These are phyloP conservation scores for Ochetophila trinervis DNA, from an alignment of 306 rosid genomes.

Conservation along the genomic window DNA sequence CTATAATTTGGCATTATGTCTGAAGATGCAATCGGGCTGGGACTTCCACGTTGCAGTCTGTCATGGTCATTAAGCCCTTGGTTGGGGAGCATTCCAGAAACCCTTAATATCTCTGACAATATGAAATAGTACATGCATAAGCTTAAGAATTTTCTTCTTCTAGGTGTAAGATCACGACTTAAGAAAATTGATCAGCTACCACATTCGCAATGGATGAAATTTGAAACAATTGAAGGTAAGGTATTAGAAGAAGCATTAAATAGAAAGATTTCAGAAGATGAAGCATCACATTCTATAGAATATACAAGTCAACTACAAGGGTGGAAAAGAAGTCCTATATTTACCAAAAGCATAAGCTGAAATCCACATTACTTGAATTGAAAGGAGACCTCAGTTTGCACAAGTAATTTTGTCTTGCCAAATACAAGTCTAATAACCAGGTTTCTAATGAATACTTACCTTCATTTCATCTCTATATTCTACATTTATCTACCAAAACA, in stretches of 20 bases:
- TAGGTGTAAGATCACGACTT: background rate
- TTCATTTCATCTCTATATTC: background rate
- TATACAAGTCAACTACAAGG: constrained; percentile 3
- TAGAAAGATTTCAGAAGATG: background rate
- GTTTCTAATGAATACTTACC: too few relatives aligned
- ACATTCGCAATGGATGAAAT: background rate
- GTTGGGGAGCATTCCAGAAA: constrained; percentile 91
- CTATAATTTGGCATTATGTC: constrained; percentile 70
- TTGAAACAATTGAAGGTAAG: background rate
- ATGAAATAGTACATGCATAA: constrained; percentile 11
- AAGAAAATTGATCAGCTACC: background rate
- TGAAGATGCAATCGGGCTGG: constrained; percentile 94
- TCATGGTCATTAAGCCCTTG: constrained; percentile 94
- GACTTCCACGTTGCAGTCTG: constrained; percentile 90
- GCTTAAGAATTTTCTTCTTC: constrained; percentile 16
- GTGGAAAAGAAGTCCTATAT: too few relatives aligned
- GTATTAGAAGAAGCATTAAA: background rate
- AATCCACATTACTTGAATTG: background rate
- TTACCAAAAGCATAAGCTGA: too few relatives aligned
- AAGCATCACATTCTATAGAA: background rate
- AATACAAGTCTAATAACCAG: too few relatives aligned
- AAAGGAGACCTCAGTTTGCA: too few relatives aligned
- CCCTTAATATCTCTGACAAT: constrained; percentile 82
- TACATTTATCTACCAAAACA: too few relatives aligned
- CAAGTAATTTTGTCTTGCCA: too few relatives aligned